Percentiles rank a stretch among this genome's conserved stretches.
Conservation (phyloP, 2,329 filamentous ascomycete species). For the Penicillium concentricum region DNA sequence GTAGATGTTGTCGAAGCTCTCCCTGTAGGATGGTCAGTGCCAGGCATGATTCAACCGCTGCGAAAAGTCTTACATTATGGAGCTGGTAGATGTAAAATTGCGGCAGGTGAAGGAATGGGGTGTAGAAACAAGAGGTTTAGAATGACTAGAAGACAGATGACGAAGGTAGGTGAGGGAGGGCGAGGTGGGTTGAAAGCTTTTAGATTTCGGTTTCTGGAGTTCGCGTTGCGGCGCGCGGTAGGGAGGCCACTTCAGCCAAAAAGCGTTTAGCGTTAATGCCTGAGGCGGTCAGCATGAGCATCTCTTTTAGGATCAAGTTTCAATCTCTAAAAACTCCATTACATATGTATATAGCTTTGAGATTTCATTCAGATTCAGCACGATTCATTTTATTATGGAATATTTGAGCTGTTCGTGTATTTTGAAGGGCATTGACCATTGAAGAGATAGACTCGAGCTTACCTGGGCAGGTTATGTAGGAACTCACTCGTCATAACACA, state of each 20-base stretch:
- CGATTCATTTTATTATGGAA: neutral
- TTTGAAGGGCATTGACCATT: neutral
- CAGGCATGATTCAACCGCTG: neutral
- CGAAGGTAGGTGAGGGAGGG: neutral
- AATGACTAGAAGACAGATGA: neutral
- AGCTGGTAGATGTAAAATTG: slow-evolving; percentile 21
- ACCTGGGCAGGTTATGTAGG: too few species aligned
- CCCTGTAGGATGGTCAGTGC: slow-evolving; percentile 49
- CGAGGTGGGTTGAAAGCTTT: slow-evolving; percentile 14
- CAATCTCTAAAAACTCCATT: too few species aligned
- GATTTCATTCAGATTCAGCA: too few species aligned
- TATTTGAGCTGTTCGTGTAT: neutral
- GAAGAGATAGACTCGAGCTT: neutral
- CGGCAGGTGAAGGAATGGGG: neutral
- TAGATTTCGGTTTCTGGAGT: slow-evolving; percentile 21
- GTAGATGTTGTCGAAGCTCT: slow-evolving; percentile 97
- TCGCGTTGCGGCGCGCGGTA: slow-evolving; percentile 25
- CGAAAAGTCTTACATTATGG: slow-evolving; percentile 34
- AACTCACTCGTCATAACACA: too few species aligned
- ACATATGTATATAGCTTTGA: too few species aligned
- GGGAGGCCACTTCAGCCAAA: slow-evolving; percentile 22
- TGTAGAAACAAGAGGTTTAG: neutral
- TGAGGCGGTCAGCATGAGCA: slow-evolving; percentile 1
- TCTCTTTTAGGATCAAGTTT: neutral
- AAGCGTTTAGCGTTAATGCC: slow-evolving; percentile 17